phyloP scores from a whole-genome alignment of 805 yeast genomes.

The Isabelozyma rhagii region DNA sequence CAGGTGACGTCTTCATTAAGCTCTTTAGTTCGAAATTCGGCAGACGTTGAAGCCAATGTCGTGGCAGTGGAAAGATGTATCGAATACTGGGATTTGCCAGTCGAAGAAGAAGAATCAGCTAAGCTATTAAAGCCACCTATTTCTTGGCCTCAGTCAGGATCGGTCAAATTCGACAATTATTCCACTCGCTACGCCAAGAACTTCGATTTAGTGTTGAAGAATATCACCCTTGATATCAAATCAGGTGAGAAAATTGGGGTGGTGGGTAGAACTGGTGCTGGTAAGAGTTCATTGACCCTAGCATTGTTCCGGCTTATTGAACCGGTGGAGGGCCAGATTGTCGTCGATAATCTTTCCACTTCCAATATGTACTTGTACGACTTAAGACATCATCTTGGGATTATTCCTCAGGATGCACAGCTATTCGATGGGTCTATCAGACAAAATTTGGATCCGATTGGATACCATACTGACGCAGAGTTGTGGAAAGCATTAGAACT shows the following conservation, averaged over 20 bases:
- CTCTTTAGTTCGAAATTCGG: constrained; percentile 57
- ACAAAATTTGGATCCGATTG: constrained; percentile 82
- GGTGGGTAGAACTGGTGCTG: constrained; percentile 96
- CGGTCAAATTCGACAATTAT: constrained; percentile 61
- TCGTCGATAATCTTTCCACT: constrained; percentile 66
- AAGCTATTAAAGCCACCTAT: constrained; percentile 31
- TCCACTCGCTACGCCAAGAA: constrained; percentile 78
- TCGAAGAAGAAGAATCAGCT: constrained; percentile 18
- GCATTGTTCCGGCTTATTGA: constrained; percentile 84
- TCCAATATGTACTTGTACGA: constrained; percentile 68
- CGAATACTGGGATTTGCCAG: constrained; percentile 49
- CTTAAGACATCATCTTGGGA: constrained; percentile 69
- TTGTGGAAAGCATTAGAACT: constrained; percentile 76
- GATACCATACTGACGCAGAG: constrained; percentile 60
- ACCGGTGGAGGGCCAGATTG: constrained; percentile 60
- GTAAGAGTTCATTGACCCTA: constrained; percentile 79
- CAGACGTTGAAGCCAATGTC: constrained; percentile 60
- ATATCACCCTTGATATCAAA: constrained; percentile 58
- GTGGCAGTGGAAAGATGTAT: constrained; percentile 67
- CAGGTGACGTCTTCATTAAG: constrained; percentile 52
- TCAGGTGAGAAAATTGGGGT: constrained; percentile 85
- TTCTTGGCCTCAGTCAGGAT: constrained; percentile 75
- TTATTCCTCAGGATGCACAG: constrained; percentile 92
- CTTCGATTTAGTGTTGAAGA: constrained; percentile 69
- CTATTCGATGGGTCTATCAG: constrained; percentile 83